Evolutionary conservation across 768 basidiomycete genomes (phyloP), one percentile per base, ranked within the genome.

Genomic region (Tephrocybe rancida): DNA sequence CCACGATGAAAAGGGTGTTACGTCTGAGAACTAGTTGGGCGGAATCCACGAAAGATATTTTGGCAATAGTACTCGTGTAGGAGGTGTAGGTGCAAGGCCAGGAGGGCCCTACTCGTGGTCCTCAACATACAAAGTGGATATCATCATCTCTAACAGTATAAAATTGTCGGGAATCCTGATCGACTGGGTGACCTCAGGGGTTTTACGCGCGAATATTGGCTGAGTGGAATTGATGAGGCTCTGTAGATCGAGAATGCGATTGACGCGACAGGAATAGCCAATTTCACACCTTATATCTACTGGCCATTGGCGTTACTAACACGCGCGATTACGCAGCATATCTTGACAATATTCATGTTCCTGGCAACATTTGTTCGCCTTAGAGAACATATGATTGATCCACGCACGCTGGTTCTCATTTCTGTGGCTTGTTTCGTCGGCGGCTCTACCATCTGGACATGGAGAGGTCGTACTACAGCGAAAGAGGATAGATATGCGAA

Each of bases 301-400:
- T 82, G 83, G 79, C 79, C 84, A 16, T 69, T 95, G 38, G 88
- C 92, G 16, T 61, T 84, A 35, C 74, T 85, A 7, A 82, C 88
- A 21, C 88, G 82, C 56, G 77, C 91, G 2, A 84, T 98, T 57
- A 90, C 90, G 22, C 92, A 95, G 65, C 93, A 95, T 67, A 70
- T 95, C 35, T 84, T 86, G 9, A 83, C 84, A 27, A 87, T 92
- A 48, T 88, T 90, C 68, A 72, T 90, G 44, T 95, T 97, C 72
- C 71, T 97, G 30, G 81, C 86, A 19, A 77, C 90, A 58, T 98
- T 96, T 70, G 82, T 86, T 43, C 77, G 80, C 45, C 77, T 95
- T 19, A 82, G 85, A 57, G 81, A 85, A 63, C 73, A 76, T 30
- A 67, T 73, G 13, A 73, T 93, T 39, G 86, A 92, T 61, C 85